Percentiles rank a stretch among this genome's conserved stretches.
These are phyloP conservation scores for Lipomyces yamadae DNA, from an alignment of 805 yeast genomes.

Conservation along the genomic window DNA sequence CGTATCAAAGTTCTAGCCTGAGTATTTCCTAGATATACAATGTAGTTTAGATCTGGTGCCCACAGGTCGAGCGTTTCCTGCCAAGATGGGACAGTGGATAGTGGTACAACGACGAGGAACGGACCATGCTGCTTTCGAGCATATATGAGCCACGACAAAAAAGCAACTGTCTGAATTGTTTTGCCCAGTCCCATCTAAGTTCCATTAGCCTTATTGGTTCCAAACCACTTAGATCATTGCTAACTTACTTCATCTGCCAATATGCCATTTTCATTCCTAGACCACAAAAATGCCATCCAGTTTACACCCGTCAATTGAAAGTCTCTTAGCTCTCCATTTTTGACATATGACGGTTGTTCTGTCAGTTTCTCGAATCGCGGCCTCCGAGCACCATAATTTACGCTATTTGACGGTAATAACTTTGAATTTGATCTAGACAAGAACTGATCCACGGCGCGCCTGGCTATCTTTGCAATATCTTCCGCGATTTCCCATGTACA, in stretches of 20 bases:
- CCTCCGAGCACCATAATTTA: conserved; percentile 70
- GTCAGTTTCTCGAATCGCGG: conserved; percentile 88
- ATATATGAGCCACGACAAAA: conserved; percentile 90
- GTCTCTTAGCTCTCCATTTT: conserved; percentile 90
- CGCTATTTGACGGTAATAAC: conserved; percentile 79
- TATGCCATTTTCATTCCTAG: conserved; percentile 95
- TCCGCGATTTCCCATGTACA: conserved; percentile 97
- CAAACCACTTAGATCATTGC: background rate
- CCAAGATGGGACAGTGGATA: conserved; percentile 98
- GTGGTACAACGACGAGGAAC: conserved; percentile 92
- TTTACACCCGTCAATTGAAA: conserved; percentile 97
- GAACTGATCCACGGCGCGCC: conserved; percentile 78
- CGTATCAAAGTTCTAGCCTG: conserved; percentile 80
- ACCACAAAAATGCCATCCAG: conserved; percentile 99
- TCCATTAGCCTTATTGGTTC: no score
- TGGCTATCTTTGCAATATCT: conserved; percentile 81
- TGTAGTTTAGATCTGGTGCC: conserved; percentile 95
- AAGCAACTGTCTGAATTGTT: conserved; percentile 95
- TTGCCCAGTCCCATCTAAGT: conserved; percentile 92
- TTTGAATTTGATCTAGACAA: conserved; percentile 82
- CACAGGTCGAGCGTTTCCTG: conserved; percentile 97
- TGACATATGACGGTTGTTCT: conserved; percentile 85
- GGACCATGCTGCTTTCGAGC: conserved; percentile 98
- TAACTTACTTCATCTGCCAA: conserved; percentile 78
- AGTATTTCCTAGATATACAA: conserved; percentile 91